These are phyloP conservation scores for Alternaria hordeiaustralica DNA, from an alignment of 2,329 filamentous ascomycete species.

Conservation along the genomic window DNA sequence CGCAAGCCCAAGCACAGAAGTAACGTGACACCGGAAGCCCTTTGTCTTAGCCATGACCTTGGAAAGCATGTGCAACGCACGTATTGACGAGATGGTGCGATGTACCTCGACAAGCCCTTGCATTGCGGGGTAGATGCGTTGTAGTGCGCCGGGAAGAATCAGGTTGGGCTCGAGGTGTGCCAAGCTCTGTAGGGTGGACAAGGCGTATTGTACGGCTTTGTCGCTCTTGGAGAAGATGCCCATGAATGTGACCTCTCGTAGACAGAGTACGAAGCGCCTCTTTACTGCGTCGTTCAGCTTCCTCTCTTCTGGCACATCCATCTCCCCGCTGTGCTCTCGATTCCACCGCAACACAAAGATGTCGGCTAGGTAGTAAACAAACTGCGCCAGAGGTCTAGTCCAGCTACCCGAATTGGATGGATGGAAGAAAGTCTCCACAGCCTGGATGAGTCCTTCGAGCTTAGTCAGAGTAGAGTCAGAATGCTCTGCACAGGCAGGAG, in stretches of 20 bases:
- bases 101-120: constrained; percentile 98
- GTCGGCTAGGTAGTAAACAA: constrained; percentile 91
- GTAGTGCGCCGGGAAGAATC: constrained; percentile 89
- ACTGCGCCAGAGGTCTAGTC: constrained; percentile 87
- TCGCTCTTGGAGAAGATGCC: constrained; percentile 96
- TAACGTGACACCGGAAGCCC: constrained; percentile 96
- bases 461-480: constrained; percentile 81
- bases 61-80: constrained; percentile 89
- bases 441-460: constrained; percentile 90
- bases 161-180: constrained; percentile 90
- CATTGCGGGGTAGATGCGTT: constrained; percentile 95
- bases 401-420: constrained; percentile 93
- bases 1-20: constrained; percentile 87
- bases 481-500: constrained; percentile 78
- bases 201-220: constrained; percentile 88
- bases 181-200: constrained; percentile 86
- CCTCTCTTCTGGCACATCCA: constrained; percentile 81
- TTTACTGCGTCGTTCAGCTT: constrained; percentile 82
- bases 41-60: constrained; percentile 91
- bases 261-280: constrained; percentile 83
- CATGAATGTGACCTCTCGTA: constrained; percentile 96
- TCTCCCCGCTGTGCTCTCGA: constrained; percentile 88
- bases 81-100: constrained; percentile 90
- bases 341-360: constrained; percentile 99
- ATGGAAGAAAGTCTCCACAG: constrained; percentile 98